These are phyloP conservation scores for Penicillium griseofulvum DNA, from an alignment of 2,329 filamentous ascomycete species.

Conservation along the genomic window DNA sequence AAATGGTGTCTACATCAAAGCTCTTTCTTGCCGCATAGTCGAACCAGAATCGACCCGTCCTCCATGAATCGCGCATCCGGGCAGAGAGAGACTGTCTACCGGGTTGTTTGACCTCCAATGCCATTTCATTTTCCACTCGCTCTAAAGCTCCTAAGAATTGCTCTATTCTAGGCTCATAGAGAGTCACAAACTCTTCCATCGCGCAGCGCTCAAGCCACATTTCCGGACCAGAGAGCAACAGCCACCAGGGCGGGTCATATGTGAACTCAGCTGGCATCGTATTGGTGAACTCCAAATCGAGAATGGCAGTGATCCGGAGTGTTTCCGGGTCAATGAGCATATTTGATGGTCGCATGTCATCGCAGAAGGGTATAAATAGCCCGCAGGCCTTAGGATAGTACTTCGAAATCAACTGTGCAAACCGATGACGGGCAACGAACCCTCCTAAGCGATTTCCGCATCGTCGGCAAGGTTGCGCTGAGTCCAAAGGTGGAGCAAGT, in stretches of 20 bases:
- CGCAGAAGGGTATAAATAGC: constrained; percentile 41
- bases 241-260: constrained; percentile 22
- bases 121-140: constrained; percentile 18
- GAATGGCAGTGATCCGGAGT: constrained; percentile 26
- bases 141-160: constrained; percentile 27
- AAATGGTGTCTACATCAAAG: constrained; percentile 29
- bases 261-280: constrained; percentile 19
- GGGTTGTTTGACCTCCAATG: constrained; percentile 7
- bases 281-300: constrained; percentile 32
- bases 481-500: constrained; percentile 11
- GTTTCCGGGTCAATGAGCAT: constrained; percentile 20
- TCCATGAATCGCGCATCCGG: constrained; percentile 26
- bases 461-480: constrained; percentile 34
- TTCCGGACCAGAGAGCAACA: constrained; percentile 19
- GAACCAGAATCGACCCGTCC: constrained; percentile 28
- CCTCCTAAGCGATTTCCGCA: constrained; percentile 25
- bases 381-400: constrained; percentile 25
- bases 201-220: constrained; percentile 18
- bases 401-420: constrained; percentile 32
- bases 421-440: constrained; percentile 36
- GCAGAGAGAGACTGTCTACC: constrained; percentile 20
- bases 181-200: constrained; percentile 23
- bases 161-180: constrained; percentile 23
- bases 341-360: constrained; percentile 28
- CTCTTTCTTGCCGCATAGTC: constrained; percentile 26